Percentiles rank a stretch among this genome's conserved stretches.
These are phyloP conservation scores for Mesotaenium endlicherianum DNA, from an alignment of 139 green algal genomes.

Conservation along the genomic window DNA sequence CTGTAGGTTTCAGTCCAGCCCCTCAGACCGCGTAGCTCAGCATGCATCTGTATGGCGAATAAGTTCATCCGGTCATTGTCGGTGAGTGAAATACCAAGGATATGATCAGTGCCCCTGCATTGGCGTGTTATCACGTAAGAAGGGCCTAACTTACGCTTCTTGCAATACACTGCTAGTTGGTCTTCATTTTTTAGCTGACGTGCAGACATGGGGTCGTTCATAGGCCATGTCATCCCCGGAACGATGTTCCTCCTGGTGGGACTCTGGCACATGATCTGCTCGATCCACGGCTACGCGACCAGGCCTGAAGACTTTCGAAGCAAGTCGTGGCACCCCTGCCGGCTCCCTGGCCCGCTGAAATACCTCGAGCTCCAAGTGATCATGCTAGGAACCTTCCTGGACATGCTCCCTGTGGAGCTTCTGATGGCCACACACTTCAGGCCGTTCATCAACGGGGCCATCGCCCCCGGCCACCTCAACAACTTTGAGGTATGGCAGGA, in stretches of 20 bases:
- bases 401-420: slow-evolving; percentile 23
- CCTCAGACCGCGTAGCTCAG: too few species aligned
- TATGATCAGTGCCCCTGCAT: too few species aligned
- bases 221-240: slow-evolving; percentile 33
- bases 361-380: slow-evolving; percentile 30
- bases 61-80: too few species aligned
- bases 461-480: slow-evolving; percentile 22
- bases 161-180: too few species aligned
- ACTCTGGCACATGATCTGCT: slow-evolving; percentile 23
- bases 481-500: slow-evolving; percentile 35
- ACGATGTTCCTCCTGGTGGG: slow-evolving; percentile 27
- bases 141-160: too few species aligned
- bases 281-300: background rate
- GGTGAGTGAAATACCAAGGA: too few species aligned
- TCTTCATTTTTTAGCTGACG: too few species aligned
- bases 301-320: slow-evolving; percentile 4
- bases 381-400: slow-evolving; percentile 11
- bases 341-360: background rate
- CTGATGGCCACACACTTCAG: background rate
- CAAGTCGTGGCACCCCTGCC: slow-evolving; percentile 11
- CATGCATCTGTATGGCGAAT: too few species aligned
- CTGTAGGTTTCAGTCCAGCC: too few species aligned
- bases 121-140: too few species aligned
- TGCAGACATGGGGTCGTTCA: slow-evolving; percentile 38
- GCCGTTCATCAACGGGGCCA: slow-evolving; percentile 13